Conservation (phyloP, 2,329 filamentous ascomycete species). For the Neofusicoccum sp. region DNA sequence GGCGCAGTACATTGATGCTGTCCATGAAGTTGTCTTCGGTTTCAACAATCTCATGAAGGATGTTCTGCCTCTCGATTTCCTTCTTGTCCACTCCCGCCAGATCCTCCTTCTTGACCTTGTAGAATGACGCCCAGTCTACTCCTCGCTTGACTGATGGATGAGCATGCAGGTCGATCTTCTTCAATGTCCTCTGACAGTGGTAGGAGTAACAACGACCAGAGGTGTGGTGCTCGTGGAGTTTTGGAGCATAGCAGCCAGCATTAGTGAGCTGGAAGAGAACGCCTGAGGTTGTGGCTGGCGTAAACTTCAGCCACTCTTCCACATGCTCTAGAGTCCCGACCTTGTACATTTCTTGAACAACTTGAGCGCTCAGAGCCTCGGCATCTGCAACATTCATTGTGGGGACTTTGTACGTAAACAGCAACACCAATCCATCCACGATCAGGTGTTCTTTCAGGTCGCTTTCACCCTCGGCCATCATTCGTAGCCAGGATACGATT, state of each 20-base stretch:
- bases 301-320: conserved; percentile 98
- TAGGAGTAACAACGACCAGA: conserved; percentile 86
- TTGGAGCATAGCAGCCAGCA: conserved; percentile 85
- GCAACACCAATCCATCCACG: conserved; percentile 80
- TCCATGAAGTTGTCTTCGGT: conserved; percentile 91
- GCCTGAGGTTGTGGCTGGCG: conserved; percentile 76
- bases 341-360: conserved; percentile 78
- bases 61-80: conserved; percentile 90
- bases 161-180: conserved; percentile 86
- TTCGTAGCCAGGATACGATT: conserved; percentile 83
- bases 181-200: conserved; percentile 90
- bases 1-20: conserved; percentile 81
- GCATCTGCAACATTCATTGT: conserved; percentile 99
- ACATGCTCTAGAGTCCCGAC: conserved; percentile 79
- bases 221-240: conserved; percentile 70
- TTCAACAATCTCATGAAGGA: conserved; percentile 91
- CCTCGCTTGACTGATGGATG: conserved; percentile 62
- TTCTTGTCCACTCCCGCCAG: conserved; percentile 74
- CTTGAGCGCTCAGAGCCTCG: conserved; percentile 77
- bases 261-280: conserved; percentile 93
- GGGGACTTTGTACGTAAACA: conserved; percentile 93
- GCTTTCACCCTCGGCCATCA: conserved; percentile 87
- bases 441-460: conserved; percentile 85
- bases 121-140: conserved; percentile 89
- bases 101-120: conserved; percentile 77